Evolutionary conservation across 495 filamentous ascomycete species (phyloP), one percentile per base, ranked within the genome.

Genomic region (Darksidea phi): DNA sequence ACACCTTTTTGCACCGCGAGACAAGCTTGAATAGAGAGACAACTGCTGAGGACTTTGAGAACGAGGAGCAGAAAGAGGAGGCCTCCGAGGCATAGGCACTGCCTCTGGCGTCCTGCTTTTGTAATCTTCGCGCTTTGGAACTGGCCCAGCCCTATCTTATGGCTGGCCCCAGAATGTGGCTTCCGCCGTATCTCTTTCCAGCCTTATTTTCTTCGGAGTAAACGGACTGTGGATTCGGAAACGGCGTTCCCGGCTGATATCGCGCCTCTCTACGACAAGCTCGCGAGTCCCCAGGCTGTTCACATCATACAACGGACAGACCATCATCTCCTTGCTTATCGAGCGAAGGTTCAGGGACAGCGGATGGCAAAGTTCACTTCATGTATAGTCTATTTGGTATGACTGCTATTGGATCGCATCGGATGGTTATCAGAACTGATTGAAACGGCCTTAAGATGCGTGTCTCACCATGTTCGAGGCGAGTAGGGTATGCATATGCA

Each of bases 1-100:
- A 82, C 65, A 91, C 87, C 74, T 90, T 86, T 70, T 77, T 95
- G 72, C 84, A 91, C 67, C 83, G 88, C 36, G 86, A 86, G 70
- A 86, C 84, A 4, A 92, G 84, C 70, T 77, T 95, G 72, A 83
- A 91, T 67, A 83, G 87, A 18, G 86, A 87, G 70, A 86, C 84
- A 1, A 91, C 83, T 70, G 81, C 80, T n/a, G 86, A 89, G 57
- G 89, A 91, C 37, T 64, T 80, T 41, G 83, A 83, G n/a, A 60
- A 45, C 26, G 62, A 65, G 49, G 32, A 64, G 26, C 28, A 63
- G 52, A 15, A 6, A 18, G 46, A 49, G 41, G 41, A 43, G 5
- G 41, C 41, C 15, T 20, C 13, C 15, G 13, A 15, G 41, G 41
- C 41, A 43, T 43, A 43, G 41, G 5, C 41, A 13, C 13, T 3